These are phyloP conservation scores for Mycena galopus DNA, from an alignment of 768 basidiomycete species.

Conservation along the genomic window DNA sequence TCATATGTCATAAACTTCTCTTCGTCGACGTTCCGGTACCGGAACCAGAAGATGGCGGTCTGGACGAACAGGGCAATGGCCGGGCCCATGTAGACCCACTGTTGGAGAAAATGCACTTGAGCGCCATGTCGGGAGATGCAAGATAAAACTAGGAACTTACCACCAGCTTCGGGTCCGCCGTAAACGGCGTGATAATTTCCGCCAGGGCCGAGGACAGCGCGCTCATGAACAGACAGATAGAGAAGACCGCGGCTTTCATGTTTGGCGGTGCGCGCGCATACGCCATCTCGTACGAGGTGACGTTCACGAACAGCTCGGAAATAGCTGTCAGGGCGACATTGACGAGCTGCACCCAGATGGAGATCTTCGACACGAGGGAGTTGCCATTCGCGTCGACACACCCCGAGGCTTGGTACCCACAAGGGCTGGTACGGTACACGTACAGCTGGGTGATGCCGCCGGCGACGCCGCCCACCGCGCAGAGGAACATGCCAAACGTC, in stretches of 20 bases:
- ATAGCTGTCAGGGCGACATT: background rate
- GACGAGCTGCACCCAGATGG: constrained; percentile 3
- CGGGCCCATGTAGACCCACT: constrained; percentile 9
- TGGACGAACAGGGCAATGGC: constrained; percentile 5
- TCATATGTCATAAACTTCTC: constrained; percentile 9
- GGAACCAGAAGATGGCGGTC: constrained; percentile 9
- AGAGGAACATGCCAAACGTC: constrained; percentile 38
- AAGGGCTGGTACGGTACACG: constrained; percentile 42
- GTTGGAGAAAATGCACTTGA: background rate
- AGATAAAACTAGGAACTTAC: background rate
- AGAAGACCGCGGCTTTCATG: constrained; percentile 7
- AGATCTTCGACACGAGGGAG: background rate
- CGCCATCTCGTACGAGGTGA: constrained; percentile 2
- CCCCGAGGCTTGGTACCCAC: constrained; percentile 39
- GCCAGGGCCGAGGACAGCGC: background rate
- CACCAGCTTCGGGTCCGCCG: constrained; percentile 4
- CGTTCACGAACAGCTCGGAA: constrained; percentile 7
- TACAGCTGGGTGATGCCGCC: constrained; percentile 43
- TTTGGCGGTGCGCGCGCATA: constrained; percentile 1
- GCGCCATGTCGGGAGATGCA: constrained; percentile 1
- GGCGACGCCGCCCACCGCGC: constrained; percentile 36
- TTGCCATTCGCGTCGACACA: constrained; percentile 15
- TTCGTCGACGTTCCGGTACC: constrained; percentile 8
- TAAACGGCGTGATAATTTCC: background rate
- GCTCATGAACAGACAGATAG: constrained; percentile 2